Evolutionary conservation across 768 basidiomycete species (phyloP), one percentile per base, ranked within the genome.

Genomic region (Mycena olivaceomarginata): DNA sequence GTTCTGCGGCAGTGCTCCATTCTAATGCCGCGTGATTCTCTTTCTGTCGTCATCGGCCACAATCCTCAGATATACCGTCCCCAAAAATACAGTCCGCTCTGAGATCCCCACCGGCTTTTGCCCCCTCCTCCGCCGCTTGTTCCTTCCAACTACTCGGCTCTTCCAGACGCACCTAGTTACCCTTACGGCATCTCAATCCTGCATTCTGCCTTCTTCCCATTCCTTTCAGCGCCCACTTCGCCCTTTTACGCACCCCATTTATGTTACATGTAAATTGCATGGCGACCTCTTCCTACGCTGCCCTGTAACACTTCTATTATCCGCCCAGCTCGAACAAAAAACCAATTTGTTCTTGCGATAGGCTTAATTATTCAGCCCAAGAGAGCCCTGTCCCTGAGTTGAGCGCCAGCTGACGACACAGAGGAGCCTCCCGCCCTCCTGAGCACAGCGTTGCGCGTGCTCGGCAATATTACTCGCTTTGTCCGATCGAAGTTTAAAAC

Each of bases 241-340:
- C 64, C 48, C 37, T 31, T 3, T 53, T 67, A 53, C 67, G 45
- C 31, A 31, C 67, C 41, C 40, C 13, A 10, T 41, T 68, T 69
- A n/a, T n/a, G n/a, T n/a, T n/a, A 57, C 67, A 22, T 69, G 67
- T 41, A 69, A 69, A 56, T n/a, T 41, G 56, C 67, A 45, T 57
- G 57, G 68, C 68, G 57, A 59, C 68, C 43, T 45, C 8, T 18
- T 56, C n/a, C 4, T n/a, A 5, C 22, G 8, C 20, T 22, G 25
- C 0, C 53, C 53, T 56, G n/a, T 2, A 51, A 51, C 10, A 45
- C 2, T 51, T 16, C 12, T 51, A 45, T 45, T 45, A 15, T 45
- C 11, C 43, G 25, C 25, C 25, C 25, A 25, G 25, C 43, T 15
- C 6, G 16, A 16, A 51, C 2, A 62, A 40, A 37, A 18, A 62